A percentile compares a stretch with the other conserved stretches of the same genome.
phyloP scores from a whole-genome alignment of 805 yeast genomes.

The Teunomyces lycoperdinae region DNA sequence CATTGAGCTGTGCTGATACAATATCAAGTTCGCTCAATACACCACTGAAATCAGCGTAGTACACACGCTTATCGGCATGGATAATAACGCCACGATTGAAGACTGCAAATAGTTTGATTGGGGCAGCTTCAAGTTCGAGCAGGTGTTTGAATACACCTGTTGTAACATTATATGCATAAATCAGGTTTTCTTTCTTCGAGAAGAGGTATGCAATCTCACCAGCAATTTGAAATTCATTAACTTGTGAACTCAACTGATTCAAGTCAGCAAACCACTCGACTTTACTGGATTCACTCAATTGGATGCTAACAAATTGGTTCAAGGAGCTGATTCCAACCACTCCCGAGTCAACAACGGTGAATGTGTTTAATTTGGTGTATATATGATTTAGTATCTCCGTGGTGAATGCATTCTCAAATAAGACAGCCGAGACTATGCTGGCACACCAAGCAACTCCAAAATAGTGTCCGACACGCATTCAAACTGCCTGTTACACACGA shows the following conservation, averaged over 20 bases:
- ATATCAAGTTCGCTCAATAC: constrained; percentile 6
- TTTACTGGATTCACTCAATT: constrained; percentile 2
- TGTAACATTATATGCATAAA: constrained; percentile 11
- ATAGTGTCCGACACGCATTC: constrained; percentile 1
- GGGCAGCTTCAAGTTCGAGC: constrained; percentile 8
- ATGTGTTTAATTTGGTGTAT: constrained; percentile 6
- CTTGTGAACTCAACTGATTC: constrained; percentile 6
- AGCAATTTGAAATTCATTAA: constrained; percentile 6
- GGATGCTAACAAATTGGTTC: constrained; percentile 14
- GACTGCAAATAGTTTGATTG: constrained; percentile 7
- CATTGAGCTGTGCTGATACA: neutral
- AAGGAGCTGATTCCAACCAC: constrained; percentile 14
- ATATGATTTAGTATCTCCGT: constrained; percentile 51
- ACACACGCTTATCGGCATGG: constrained; percentile 1
- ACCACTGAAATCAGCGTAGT: constrained; percentile 13
- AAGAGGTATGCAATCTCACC: constrained; percentile 12
- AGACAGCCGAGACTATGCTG: constrained; percentile 17
- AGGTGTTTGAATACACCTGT: constrained; percentile 12
- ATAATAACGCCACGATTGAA: constrained; percentile 10
- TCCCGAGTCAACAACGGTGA: constrained; percentile 13
- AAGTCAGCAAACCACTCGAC: constrained; percentile 19
- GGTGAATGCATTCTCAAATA: constrained; percentile 51
- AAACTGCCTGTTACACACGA: neutral
- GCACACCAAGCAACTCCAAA: neutral
- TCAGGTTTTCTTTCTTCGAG: constrained; percentile 7